A percentile compares a stretch with the other conserved stretches of the same genome.
Conservation (phyloP, 768 basidiomycete genomes). For the Amanita phalloides region DNA sequence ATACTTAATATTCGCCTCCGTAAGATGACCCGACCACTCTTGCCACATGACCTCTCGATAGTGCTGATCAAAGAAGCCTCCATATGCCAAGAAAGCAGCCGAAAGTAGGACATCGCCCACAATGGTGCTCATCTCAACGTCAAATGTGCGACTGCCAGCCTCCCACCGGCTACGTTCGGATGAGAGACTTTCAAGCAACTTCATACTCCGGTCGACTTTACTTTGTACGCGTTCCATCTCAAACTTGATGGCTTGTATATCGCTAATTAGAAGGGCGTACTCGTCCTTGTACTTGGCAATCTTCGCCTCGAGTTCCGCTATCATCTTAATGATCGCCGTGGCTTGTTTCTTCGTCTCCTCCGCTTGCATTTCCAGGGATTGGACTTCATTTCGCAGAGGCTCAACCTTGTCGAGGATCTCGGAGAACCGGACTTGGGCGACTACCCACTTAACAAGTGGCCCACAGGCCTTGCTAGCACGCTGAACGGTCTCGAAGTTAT, state of each 20-base stretch:
- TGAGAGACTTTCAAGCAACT: constrained; percentile 83
- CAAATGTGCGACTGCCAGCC: constrained; percentile 87
- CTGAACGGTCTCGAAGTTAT: constrained; percentile 92
- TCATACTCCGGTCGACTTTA: constrained; percentile 97
- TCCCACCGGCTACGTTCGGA: constrained; percentile 96
- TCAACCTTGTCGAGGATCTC: constrained; percentile 97
- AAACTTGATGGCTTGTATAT: constrained; percentile 91
- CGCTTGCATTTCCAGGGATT: constrained; percentile 85
- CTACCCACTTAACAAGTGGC: constrained; percentile 95
- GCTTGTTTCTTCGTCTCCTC: constrained; percentile 95
- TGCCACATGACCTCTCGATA: constrained; percentile 98
- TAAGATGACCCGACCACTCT: constrained; percentile 83
- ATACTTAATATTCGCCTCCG: constrained; percentile 85
- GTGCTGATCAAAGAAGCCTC: constrained; percentile 97
- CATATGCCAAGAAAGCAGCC: constrained; percentile 93
- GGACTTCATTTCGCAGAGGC: constrained; percentile 91
- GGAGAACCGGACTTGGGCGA: constrained; percentile 95
- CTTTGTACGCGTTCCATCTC: constrained; percentile 98
- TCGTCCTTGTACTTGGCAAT: constrained; percentile 94
- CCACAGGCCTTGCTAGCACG: constrained; percentile 95
- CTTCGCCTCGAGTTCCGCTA: constrained; percentile 84
- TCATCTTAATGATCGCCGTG: constrained; percentile 80
- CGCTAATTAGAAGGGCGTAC: constrained; percentile 92
- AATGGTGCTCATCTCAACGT: constrained; percentile 96
- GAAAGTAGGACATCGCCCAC: constrained; percentile 95